Percentiles rank a stretch among this genome's conserved stretches.
Evolutionary conservation across 352 stramenopile species (phyloP).

Genomic region (Phytophthora citrophthora): DNA sequence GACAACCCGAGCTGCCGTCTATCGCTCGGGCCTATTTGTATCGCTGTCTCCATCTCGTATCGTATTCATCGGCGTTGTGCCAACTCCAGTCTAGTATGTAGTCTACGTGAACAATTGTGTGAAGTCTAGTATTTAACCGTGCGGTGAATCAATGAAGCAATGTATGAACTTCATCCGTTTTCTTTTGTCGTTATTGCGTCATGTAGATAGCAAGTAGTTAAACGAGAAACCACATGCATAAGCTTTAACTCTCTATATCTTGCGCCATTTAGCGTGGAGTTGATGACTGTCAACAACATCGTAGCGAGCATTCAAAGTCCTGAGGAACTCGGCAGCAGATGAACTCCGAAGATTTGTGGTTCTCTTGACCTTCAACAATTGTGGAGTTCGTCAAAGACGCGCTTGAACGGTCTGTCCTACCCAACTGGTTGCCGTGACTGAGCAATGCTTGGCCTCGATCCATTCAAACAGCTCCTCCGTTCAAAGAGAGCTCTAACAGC

Average conservation of each 20-base stretch:
- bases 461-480: not conserved
- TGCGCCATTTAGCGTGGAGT: not conserved
- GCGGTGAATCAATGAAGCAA: conserved; percentile 15
- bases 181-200: not conserved
- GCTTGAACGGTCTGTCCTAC: conserved; percentile 14
- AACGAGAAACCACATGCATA: not conserved
- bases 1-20: conserved; percentile 17
- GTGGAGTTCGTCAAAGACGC: conserved; percentile 4
- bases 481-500: conserved; percentile 6
- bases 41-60: conserved; percentile 33
- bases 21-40: conserved; percentile 32
- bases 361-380: conserved; percentile 21
- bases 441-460: not conserved
- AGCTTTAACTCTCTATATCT: conserved; percentile 5
- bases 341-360: conserved; percentile 14
- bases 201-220: not conserved
- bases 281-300: conserved; percentile 17
- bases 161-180: conserved; percentile 16
- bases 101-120: conserved; percentile 25
- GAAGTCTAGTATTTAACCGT: conserved; percentile 34
- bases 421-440: not conserved
- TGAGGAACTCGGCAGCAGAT: conserved; percentile 6
- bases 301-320: not conserved
- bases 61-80: conserved; percentile 35
- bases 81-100: conserved; percentile 31